These are phyloP conservation scores for Aspergillus indologenus DNA, from an alignment of 495 filamentous ascomycete species.

Conservation along the genomic window DNA sequence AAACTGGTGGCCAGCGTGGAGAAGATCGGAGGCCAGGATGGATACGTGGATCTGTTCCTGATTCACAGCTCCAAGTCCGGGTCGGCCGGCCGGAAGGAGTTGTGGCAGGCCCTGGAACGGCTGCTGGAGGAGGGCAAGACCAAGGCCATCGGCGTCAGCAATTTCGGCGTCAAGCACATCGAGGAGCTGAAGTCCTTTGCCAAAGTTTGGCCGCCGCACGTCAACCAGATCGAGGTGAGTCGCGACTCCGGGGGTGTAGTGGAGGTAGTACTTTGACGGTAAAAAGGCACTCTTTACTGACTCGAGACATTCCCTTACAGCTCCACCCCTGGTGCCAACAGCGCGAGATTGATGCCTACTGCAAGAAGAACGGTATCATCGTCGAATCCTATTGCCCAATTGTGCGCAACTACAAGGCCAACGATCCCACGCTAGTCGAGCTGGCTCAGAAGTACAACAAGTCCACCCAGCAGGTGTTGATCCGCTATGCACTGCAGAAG, in stretches of 20 bases:
- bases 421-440: slow-evolving; percentile 51
- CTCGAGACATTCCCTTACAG: slow-evolving; percentile 23
- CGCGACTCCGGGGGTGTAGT: neutral
- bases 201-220: slow-evolving; percentile 60
- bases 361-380: slow-evolving; percentile 56
- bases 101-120: slow-evolving; percentile 67
- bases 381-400: slow-evolving; percentile 67
- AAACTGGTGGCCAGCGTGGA: slow-evolving; percentile 58
- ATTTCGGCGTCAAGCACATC: slow-evolving; percentile 61
- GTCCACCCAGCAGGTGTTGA: slow-evolving; percentile 51
- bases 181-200: slow-evolving; percentile 62
- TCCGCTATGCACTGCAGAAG: slow-evolving; percentile 61
- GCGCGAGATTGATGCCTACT: slow-evolving; percentile 57
- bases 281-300: neutral
- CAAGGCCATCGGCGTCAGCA: slow-evolving; percentile 67
- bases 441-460: slow-evolving; percentile 53
- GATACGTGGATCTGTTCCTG: slow-evolving; percentile 69
- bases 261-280: neutral
- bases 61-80: slow-evolving; percentile 63
- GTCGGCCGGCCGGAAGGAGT: slow-evolving; percentile 47
- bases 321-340: slow-evolving; percentile 69
- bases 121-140: slow-evolving; percentile 54
- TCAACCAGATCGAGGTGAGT: slow-evolving; percentile 68
- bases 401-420: slow-evolving; percentile 58
- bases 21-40: slow-evolving; percentile 56